These are phyloP conservation scores for Cymodocea nodosa DNA, from an alignment of 116 monocot species.

Conservation along the genomic window DNA sequence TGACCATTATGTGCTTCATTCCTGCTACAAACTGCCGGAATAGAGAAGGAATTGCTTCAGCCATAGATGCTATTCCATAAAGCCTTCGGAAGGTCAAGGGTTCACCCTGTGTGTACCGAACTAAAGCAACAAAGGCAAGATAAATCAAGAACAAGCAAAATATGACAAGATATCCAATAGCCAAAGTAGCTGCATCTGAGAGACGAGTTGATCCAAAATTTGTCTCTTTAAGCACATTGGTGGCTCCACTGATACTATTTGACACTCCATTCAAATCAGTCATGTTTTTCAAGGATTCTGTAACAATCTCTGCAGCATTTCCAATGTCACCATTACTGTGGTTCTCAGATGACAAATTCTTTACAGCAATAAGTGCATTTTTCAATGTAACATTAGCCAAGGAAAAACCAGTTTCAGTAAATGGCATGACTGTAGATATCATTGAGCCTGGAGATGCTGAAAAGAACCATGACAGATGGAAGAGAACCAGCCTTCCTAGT, in stretches of 20 bases:
- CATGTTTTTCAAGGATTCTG: constrained; percentile 42
- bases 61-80: constrained; percentile 57
- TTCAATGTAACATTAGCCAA: constrained; percentile 74
- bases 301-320: constrained; percentile 36
- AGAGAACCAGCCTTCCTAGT: constrained; percentile 71
- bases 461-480: constrained; percentile 75
- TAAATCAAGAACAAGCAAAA: constrained; percentile 60
- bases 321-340: constrained; percentile 33
- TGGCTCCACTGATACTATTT: constrained; percentile 16
- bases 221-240: constrained; percentile 33
- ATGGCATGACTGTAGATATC: constrained; percentile 48
- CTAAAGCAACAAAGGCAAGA: constrained; percentile 66
- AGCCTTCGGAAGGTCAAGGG: constrained; percentile 69
- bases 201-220: constrained; percentile 49
- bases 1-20: constrained; percentile 83
- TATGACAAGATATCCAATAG: constrained; percentile 74
- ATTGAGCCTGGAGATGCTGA: constrained; percentile 59
- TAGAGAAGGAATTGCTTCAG: constrained; percentile 72
- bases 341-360: constrained; percentile 58
- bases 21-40: constrained; percentile 63
- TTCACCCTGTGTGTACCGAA: constrained; percentile 75
- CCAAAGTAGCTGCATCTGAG: constrained; percentile 87
- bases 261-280: constrained; percentile 26
- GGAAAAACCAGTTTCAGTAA: constrained; percentile 59
- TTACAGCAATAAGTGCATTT: constrained; percentile 58